These are phyloP conservation scores for Dalbergia cultrata DNA, from an alignment of 306 rosid genomes.

Conservation along the genomic window DNA sequence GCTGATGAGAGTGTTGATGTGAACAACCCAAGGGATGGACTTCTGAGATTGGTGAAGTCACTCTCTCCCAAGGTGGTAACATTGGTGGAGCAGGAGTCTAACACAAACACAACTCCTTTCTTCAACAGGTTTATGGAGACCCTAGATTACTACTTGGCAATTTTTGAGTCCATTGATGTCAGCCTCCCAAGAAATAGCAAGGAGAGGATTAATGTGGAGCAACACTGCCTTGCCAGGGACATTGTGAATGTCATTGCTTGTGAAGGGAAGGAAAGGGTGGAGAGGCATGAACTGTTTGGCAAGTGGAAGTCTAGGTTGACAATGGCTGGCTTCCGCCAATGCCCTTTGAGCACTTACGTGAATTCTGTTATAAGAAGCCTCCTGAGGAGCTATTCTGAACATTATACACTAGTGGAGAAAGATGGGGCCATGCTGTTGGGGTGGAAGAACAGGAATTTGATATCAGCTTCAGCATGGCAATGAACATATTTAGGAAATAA, in stretches of 20 bases:
- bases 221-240: constrained; percentile 89
- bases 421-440: constrained; percentile 94
- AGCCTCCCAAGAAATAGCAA: constrained; percentile 72
- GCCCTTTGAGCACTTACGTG: constrained; percentile 85
- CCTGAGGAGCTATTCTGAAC: constrained; percentile 79
- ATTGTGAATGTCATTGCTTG: constrained; percentile 90
- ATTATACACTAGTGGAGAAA: constrained; percentile 78
- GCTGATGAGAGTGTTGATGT: constrained; percentile 94
- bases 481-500: constrained; percentile 47
- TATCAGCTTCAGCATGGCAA: constrained; percentile 95
- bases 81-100: constrained; percentile 94
- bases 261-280: constrained; percentile 87
- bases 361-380: constrained; percentile 76
- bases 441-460: constrained; percentile 87
- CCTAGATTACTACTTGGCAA: constrained; percentile 82
- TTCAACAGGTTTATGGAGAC: constrained; percentile 81
- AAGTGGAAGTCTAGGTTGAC: constrained; percentile 94
- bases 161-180: constrained; percentile 93
- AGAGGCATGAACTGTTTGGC: constrained; percentile 92
- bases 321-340: constrained; percentile 90
- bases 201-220: constrained; percentile 87
- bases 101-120: constrained; percentile 95
- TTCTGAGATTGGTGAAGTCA: constrained; percentile 82
- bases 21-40: constrained; percentile 87
- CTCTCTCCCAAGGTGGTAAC: constrained; percentile 83